Conservation (phyloP, 306 rosid genomes). For the Glycyrrhiza uralensis region DNA sequence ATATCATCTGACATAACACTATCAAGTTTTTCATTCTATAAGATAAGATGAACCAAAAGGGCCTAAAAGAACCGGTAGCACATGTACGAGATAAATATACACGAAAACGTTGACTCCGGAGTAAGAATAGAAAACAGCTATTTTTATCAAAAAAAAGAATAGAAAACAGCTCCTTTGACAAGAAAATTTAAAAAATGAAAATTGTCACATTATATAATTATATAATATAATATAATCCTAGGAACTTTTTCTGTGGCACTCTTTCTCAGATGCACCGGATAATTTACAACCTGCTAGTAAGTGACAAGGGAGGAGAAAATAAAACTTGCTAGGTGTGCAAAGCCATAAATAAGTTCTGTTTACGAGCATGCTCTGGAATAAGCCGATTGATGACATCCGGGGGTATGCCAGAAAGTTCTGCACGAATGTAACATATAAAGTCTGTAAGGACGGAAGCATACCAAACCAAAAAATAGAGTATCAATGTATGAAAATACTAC, state of each 20-base stretch:
- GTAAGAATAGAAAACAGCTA: conserved; percentile 46
- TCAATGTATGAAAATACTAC: not conserved
- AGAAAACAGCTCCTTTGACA: conserved; percentile 43
- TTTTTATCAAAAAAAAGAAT: too few species aligned
- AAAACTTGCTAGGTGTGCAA: conserved; percentile 65
- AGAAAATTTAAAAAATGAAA: conserved; percentile 6
- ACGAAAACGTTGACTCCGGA: conserved; percentile 29
- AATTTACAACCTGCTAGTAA: conserved; percentile 40
- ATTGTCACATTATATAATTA: conserved; percentile 19
- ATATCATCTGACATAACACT: not conserved
- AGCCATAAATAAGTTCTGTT: conserved; percentile 96
- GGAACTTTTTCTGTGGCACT: conserved; percentile 45
- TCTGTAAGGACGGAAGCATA: not conserved
- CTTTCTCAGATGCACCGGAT: conserved; percentile 35
- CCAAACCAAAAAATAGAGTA: not conserved
- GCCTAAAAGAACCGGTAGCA: conserved; percentile 2
- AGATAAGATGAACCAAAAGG: not conserved
- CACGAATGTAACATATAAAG: conserved; percentile 22
- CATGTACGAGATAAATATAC: conserved; percentile 39
- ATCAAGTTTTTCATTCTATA: not conserved
- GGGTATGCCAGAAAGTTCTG: conserved; percentile 87
- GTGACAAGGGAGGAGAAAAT: conserved; percentile 2
- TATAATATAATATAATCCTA: conserved; percentile 27
- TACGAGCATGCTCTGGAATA: conserved; percentile 95
- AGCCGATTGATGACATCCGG: conserved; percentile 66